These are phyloP conservation scores for Neckera pumila DNA, from an alignment of 225 moss, liverwort and hornwort genomes.

Conservation along the genomic window DNA sequence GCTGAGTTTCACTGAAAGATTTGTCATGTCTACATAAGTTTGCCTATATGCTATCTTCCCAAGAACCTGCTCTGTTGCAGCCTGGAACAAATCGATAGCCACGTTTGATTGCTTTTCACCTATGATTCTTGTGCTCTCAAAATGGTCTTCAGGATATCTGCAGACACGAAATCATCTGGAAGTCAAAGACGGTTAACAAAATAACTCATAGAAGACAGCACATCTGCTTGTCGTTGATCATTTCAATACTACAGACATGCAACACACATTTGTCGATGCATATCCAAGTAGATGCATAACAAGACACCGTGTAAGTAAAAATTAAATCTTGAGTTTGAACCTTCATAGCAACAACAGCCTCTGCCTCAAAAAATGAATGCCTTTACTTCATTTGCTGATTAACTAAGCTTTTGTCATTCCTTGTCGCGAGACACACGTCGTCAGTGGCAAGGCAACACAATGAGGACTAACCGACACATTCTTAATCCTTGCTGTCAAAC, in stretches of 20 bases:
- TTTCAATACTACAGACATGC: not conserved
- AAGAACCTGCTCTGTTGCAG: conserved; percentile 46
- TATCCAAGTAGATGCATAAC: not conserved
- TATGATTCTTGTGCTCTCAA: conserved; percentile 83
- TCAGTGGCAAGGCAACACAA: not conserved
- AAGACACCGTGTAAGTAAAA: not conserved
- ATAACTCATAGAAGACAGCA: not conserved
- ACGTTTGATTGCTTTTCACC: conserved; percentile 64
- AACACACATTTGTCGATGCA: not conserved
- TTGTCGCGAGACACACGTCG: not conserved
- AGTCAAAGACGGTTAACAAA: not conserved
- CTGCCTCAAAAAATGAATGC: not conserved
- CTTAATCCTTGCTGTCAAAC: not conserved
- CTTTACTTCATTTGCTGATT: not conserved
- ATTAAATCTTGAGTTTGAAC: not conserved
- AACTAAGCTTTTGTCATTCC: not conserved
- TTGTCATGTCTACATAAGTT: conserved; percentile 70
- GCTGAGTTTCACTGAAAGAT: conserved; percentile 52
- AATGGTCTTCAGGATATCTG: conserved; percentile 90
- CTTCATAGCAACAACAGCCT: not conserved
- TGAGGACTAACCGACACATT: not conserved
- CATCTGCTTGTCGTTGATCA: not conserved
- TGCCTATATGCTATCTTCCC: conserved; percentile 73
- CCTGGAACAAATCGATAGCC: conserved; percentile 61
- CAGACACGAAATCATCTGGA: not conserved